Evolutionary conservation across 2,329 filamentous ascomycete genomes (phyloP).

Genomic region (Aspergillus pseudoviridinutans): DNA sequence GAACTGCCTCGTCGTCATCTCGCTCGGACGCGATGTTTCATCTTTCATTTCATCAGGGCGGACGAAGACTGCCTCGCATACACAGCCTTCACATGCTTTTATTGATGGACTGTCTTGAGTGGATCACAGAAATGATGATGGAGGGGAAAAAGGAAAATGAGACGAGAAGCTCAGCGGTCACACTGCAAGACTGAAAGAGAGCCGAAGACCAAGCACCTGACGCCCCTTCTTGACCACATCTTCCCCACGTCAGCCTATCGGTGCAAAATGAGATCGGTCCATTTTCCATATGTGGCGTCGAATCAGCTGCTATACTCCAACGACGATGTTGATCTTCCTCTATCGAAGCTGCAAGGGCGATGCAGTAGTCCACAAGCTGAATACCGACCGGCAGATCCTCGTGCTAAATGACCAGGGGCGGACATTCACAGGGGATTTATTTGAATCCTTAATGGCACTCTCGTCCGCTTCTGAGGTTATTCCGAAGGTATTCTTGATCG

Average conservation of each 20-base stretch:
- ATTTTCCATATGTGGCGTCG: neutral
- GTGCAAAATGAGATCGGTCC: neutral
- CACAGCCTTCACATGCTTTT: neutral
- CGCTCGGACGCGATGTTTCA: neutral
- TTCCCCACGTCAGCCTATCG: neutral
- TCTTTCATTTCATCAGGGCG: neutral
- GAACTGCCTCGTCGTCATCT: neutral
- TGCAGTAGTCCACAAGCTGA: neutral
- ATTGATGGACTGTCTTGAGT: neutral
- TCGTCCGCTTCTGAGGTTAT: neutral
- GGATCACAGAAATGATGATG: neutral
- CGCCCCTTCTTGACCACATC: neutral
- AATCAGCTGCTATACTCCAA: neutral
- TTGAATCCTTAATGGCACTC: neutral
- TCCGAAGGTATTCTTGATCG: neutral
- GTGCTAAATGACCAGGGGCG: conserved; percentile 1
- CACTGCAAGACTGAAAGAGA: neutral
- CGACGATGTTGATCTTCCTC: neutral
- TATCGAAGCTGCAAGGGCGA: neutral
- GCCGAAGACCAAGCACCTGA: neutral
- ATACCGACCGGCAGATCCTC: neutral
- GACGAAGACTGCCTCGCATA: neutral
- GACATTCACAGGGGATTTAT: conserved; percentile 11
- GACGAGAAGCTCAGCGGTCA: neutral
- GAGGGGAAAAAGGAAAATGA: neutral